These are phyloP conservation scores for Fusarium guadeloupense DNA, from an alignment of 2,329 filamentous ascomycete species.

Conservation along the genomic window DNA sequence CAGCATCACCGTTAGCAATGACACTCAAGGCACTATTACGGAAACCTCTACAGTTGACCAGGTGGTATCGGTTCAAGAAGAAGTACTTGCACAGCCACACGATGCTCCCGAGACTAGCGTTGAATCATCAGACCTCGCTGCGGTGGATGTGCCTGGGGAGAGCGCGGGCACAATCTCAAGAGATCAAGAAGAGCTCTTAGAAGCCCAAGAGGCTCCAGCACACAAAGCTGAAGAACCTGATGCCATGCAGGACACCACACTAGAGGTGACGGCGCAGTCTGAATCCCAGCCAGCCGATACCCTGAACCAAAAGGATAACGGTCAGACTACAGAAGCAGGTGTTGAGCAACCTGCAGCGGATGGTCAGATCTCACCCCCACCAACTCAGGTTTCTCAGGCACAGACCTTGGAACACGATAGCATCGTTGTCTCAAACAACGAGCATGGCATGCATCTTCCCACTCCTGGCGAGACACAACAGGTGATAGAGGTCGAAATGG, in stretches of 20 bases:
- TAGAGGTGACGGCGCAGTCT: conserved; percentile 4
- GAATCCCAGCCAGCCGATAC: conserved; percentile 1
- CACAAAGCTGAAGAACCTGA: conserved; percentile 21
- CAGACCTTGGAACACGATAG: conserved; percentile 23
- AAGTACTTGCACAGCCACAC: conserved; percentile 7
- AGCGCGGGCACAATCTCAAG: conserved; percentile 1
- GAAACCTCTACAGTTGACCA: conserved; percentile 3
- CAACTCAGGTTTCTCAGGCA: conserved; percentile 29
- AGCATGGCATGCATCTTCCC: conserved; percentile 27
- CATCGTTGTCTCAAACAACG: conserved; percentile 14
- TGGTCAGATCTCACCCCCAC: conserved; percentile 37
- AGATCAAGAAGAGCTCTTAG: background rate
- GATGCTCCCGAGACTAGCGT: conserved; percentile 15
- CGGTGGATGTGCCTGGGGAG: conserved; percentile 3
- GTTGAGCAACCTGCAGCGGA: conserved; percentile 13
- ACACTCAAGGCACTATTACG: conserved; percentile 9
- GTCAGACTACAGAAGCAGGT: conserved; percentile 8
- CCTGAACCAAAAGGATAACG: background rate
- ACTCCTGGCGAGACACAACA: conserved; percentile 39
- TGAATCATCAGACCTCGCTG: conserved; percentile 3
- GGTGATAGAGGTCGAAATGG: conserved; percentile 27
- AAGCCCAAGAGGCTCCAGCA: conserved; percentile 10
- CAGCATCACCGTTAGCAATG: conserved; percentile 12
- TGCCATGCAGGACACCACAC: conserved; percentile 25
- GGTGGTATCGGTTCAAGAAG: conserved; percentile 6